Evolutionary conservation across 2,329 filamentous ascomycete genomes (phyloP).

Genomic region (Pyrenophora graminea): DNA sequence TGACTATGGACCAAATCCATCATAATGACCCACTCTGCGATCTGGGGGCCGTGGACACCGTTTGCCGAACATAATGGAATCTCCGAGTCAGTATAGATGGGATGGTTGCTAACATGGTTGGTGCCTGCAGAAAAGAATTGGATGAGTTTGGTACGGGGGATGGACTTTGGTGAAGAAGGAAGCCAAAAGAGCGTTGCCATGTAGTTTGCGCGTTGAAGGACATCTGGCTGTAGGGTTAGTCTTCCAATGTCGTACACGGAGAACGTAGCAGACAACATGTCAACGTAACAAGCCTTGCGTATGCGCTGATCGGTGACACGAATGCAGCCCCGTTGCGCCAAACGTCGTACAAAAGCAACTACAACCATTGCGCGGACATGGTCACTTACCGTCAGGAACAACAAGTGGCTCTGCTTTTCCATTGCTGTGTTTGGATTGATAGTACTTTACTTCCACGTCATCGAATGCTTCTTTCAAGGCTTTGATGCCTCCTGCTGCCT

Average conservation of each 20-base stretch:
- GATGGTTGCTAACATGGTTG: conserved; percentile 58
- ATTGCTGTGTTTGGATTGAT: conserved; percentile 32
- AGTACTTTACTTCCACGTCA: conserved; percentile 39
- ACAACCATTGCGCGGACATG: no score
- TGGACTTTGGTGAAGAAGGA: conserved; percentile 43
- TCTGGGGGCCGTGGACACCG: conserved; percentile 66
- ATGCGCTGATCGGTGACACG: neutral
- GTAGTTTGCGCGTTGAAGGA: conserved; percentile 51
- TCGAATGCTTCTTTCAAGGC: conserved; percentile 37
- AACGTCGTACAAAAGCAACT: neutral
- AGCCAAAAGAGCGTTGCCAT: conserved; percentile 55
- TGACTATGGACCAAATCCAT: conserved; percentile 64
- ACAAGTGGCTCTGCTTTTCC: conserved; percentile 42
- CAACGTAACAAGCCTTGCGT: no score
- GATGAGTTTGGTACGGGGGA: conserved; percentile 54
- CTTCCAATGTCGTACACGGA: no score
- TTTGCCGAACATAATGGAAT: conserved; percentile 60
- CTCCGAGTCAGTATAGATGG: conserved; percentile 57
- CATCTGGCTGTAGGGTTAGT: conserved; percentile 27
- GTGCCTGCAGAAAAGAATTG: conserved; percentile 63
- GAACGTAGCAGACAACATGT: no score
- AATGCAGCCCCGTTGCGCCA: neutral
- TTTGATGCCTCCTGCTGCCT: conserved; percentile 23
- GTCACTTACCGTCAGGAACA: conserved; percentile 48
- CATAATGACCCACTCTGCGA: conserved; percentile 69